phyloP scores from a whole-genome alignment of 371 early-diverging fungal genomes.

The Mortierella sp. region DNA sequence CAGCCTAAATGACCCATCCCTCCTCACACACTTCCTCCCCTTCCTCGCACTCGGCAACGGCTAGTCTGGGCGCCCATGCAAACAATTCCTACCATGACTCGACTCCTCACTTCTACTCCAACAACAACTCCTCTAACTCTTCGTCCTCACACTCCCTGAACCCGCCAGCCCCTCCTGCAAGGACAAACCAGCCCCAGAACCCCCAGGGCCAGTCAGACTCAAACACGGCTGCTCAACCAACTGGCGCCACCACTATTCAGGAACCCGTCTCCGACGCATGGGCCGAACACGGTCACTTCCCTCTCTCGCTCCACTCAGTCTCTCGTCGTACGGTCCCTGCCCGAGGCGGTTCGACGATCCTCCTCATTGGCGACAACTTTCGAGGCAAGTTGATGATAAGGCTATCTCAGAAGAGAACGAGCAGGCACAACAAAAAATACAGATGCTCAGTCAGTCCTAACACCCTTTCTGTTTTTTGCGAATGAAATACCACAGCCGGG shows the following conservation, averaged over 20 bases:
- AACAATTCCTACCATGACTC: conserved; percentile 6
- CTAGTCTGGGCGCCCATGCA: not conserved
- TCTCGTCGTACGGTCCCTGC: not conserved
- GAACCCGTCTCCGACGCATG: conserved; percentile 4
- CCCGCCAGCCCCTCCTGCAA: not conserved
- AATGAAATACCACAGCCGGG: not conserved
- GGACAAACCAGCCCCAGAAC: not conserved
- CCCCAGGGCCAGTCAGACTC: not conserved
- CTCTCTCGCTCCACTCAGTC: conserved; percentile 2
- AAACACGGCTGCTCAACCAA: not conserved
- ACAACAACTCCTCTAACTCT: not conserved
- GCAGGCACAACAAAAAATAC: not conserved
- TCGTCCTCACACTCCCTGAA: not conserved
- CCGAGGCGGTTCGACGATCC: not conserved
- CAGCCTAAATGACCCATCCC: not conserved
- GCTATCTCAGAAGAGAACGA: not conserved
- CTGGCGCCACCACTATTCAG: not conserved
- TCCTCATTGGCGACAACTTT: conserved; percentile 3
- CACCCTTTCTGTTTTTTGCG: not conserved
- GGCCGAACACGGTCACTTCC: conserved; percentile 7
- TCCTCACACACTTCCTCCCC: not conserved
- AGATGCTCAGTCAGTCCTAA: not conserved
- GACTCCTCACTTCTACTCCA: not conserved
- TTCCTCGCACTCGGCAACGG: not conserved
- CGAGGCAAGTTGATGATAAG: not conserved